These are phyloP conservation scores for Trichaptum fuscoviolaceum DNA, from an alignment of 768 basidiomycete genomes.

Conservation along the genomic window DNA sequence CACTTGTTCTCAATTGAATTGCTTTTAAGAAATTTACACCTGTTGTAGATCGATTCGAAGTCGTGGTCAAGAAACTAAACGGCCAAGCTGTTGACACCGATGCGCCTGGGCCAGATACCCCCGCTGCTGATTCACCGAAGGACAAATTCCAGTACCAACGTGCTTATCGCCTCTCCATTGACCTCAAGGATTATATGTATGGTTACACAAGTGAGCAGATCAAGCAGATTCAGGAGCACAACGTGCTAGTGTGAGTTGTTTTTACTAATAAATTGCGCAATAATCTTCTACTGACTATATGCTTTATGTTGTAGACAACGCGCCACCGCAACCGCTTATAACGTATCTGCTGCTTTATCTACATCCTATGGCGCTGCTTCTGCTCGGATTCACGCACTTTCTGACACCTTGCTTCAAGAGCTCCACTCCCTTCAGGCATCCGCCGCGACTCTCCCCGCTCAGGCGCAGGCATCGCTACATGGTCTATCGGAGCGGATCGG, in stretches of 20 bases:
- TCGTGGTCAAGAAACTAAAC: constrained; percentile 38
- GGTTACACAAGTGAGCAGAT: constrained; percentile 67
- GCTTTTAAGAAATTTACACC: constrained; percentile 58
- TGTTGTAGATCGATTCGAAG: constrained; percentile 66
- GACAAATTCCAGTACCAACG: constrained; percentile 79
- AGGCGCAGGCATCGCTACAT: constrained; percentile 56
- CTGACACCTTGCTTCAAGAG: constrained; percentile 61
- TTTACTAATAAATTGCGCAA: neutral
- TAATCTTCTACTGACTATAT: constrained; percentile 4
- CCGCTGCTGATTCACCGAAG: constrained; percentile 37
- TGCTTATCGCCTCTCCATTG: constrained; percentile 57
- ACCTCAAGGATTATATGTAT: constrained; percentile 56
- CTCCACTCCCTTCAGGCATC: constrained; percentile 58
- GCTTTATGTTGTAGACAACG: constrained; percentile 44
- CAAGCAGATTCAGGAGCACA: constrained; percentile 65
- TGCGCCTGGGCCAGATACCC: constrained; percentile 42
- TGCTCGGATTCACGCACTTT: constrained; percentile 51
- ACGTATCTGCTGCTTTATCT: constrained; percentile 55
- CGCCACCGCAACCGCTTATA: constrained; percentile 61
- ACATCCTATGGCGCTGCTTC: constrained; percentile 52
- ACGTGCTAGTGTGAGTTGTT: constrained; percentile 50
- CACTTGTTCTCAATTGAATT: constrained; percentile 7
- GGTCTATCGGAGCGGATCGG: constrained; percentile 52
- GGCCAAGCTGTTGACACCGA: constrained; percentile 19
- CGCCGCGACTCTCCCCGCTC: constrained; percentile 43